Evolutionary conservation across 1,284 basidiomycete genomes (phyloP), one percentile per base, ranked within the genome.

Genomic region (Cystobasidium pallidum): DNA sequence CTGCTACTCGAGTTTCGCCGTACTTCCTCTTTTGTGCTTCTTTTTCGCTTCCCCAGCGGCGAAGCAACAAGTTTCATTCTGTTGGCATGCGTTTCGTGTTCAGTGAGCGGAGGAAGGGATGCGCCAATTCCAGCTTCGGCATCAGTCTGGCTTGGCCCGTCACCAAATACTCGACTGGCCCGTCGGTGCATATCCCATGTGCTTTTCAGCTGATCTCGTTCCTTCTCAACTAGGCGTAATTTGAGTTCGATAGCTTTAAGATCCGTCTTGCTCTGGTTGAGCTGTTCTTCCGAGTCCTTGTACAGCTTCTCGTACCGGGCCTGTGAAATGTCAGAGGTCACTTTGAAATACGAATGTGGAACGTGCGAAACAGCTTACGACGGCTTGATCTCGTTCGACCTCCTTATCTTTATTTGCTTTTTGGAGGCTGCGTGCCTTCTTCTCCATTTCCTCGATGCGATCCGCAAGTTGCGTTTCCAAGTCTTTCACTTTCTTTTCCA

Each of bases 151-250:
- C 17, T 49, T 47, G 61, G 61, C n/a, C 24, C 36, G 19, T 63
- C 61, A 10, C 61, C 61, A 47, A 63, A 63, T 2, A 63, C 61
- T 7, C 61, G 39, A 63, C 41, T 49, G 30, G 61, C 61, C 1
- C 61, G 39, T 17, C 28, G 45, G 24, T 63, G 61, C 61, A 63
- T 63, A 39, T 63, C 61, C 61, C 61, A 63, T 4, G 41, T n/a
- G 21, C 26, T 32, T 49, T 63, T 45, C 26, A 63, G 45, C 45
- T 63, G 39, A 26, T 63, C 61, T 1, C 61, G 39, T 34, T 63
- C 61, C 19, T 45, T 41, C 21, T 45, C 26, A 21, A 32, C 24
- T 47, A 30, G 19, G 15, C 45, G 43, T 2, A 6, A 64, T 36
- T 47, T 51, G 1, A 15, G 17, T 49, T 64, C 62, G 10, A 34